These are phyloP conservation scores for Calophaca sinica DNA, from an alignment of 306 rosid genomes.

Conservation along the genomic window DNA sequence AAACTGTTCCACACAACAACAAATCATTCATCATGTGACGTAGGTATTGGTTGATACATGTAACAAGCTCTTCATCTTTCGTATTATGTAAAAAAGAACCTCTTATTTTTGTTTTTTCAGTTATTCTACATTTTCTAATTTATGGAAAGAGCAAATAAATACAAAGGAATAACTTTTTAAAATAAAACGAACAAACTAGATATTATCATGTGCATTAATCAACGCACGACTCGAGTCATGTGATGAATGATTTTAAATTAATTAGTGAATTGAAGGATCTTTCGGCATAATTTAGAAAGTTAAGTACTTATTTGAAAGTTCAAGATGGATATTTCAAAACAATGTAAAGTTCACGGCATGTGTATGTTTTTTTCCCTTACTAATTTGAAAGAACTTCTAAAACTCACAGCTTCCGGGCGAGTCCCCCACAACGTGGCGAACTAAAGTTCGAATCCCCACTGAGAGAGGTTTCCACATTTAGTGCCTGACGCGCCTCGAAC, in stretches of 20 bases:
- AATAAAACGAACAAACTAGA: neutral
- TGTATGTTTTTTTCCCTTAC: conserved; percentile 17
- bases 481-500: no score
- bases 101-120: neutral
- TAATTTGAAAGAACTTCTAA: neutral
- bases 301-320: neutral
- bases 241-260: neutral
- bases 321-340: conserved; percentile 28
- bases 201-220: neutral
- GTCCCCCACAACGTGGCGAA: no score
- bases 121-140: neutral
- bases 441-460: no score
- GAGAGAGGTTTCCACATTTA: no score
- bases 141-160: conserved; percentile 1
- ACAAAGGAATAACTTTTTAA: neutral
- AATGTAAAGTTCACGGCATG: conserved; percentile 11
- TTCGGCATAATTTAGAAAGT: neutral
- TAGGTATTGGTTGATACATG: neutral
- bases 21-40: conserved; percentile 2
- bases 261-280: neutral
- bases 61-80: neutral
- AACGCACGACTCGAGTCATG: neutral
- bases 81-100: neutral
- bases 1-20: neutral
- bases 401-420: no score